These are phyloP conservation scores for Chaetoceros tenuissimus DNA, from an alignment of 108 stramenopile species.

Conservation along the genomic window DNA sequence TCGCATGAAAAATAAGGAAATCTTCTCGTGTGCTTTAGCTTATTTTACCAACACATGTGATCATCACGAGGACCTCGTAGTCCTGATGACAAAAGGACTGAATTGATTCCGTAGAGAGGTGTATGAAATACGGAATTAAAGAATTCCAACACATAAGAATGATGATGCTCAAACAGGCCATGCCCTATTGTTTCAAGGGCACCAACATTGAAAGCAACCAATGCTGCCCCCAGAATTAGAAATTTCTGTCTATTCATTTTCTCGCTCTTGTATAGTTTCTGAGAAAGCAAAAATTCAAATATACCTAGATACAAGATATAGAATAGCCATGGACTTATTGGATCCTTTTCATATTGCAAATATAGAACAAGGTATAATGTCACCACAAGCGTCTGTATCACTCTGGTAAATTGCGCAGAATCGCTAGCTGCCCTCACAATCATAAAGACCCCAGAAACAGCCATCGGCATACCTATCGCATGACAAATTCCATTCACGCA, in stretches of 20 bases:
- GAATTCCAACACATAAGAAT: constrained; percentile 19
- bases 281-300: constrained; percentile 12
- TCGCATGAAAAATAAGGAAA: no score
- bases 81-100: constrained; percentile 8
- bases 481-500: constrained; percentile 18
- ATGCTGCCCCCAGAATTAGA: constrained; percentile 2
- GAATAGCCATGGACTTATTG: constrained; percentile 14
- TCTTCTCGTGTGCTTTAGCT: no score
- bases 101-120: constrained; percentile 16
- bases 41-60: constrained; percentile 19
- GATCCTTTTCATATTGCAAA: constrained; percentile 12
- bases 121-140: constrained; percentile 21
- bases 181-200: constrained; percentile 17
- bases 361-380: constrained; percentile 12
- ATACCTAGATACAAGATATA: constrained; percentile 18
- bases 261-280: constrained; percentile 1
- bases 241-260: constrained; percentile 3
- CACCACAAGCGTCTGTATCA: constrained; percentile 5
- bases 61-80: constrained; percentile 7
- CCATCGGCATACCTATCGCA: constrained; percentile 15
- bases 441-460: constrained; percentile 20
- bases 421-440: constrained; percentile 10
- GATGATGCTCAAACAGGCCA: constrained; percentile 23
- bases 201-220: constrained; percentile 15
- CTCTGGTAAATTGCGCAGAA: constrained; percentile 8